phyloP scores from a whole-genome alignment of 2,329 filamentous ascomycete genomes.

The Fusarium pseudograminearum region DNA sequence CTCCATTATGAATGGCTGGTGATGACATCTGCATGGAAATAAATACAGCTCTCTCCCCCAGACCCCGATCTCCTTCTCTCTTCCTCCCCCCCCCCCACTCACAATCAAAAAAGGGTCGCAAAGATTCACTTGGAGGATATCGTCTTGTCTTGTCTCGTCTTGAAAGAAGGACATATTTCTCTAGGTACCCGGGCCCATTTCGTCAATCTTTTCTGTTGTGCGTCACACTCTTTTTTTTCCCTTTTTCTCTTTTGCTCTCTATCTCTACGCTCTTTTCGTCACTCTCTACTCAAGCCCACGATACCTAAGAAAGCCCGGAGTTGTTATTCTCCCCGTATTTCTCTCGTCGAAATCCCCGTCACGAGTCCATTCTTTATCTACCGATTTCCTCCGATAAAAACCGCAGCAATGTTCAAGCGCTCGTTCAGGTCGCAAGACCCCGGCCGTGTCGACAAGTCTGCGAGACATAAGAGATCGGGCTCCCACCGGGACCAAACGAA shows the following conservation, averaged over 20 bases:
- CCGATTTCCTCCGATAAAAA: constrained; percentile 33
- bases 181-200: constrained; percentile 65
- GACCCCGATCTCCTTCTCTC: constrained; percentile 46
- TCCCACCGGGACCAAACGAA: constrained; percentile 78
- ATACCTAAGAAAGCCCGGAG: constrained; percentile 40
- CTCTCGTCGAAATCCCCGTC: constrained; percentile 36
- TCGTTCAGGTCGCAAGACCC: constrained; percentile 83
- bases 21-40: constrained; percentile 20
- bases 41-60: constrained; percentile 44
- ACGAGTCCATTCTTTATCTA: constrained; percentile 48
- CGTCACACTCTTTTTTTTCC: constrained; percentile 51
- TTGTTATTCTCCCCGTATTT: constrained; percentile 22
- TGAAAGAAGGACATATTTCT: constrained; percentile 55
- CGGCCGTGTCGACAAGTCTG: constrained; percentile 84
- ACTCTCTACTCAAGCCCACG: constrained; percentile 58
- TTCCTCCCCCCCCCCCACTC: constrained; percentile 65
- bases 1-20: constrained; percentile 27
- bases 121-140: constrained; percentile 65
- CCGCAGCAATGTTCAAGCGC: constrained; percentile 86
- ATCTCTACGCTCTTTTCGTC: constrained; percentile 65
- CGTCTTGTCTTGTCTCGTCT: constrained; percentile 58
- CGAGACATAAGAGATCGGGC: constrained; percentile 77
- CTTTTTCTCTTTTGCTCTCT: constrained; percentile 46
- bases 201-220: constrained; percentile 58
- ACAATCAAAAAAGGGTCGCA: constrained; percentile 69